These are phyloP conservation scores for Eucalyptus regnans DNA, from an alignment of 345 rosid species.

Conservation along the genomic window DNA sequence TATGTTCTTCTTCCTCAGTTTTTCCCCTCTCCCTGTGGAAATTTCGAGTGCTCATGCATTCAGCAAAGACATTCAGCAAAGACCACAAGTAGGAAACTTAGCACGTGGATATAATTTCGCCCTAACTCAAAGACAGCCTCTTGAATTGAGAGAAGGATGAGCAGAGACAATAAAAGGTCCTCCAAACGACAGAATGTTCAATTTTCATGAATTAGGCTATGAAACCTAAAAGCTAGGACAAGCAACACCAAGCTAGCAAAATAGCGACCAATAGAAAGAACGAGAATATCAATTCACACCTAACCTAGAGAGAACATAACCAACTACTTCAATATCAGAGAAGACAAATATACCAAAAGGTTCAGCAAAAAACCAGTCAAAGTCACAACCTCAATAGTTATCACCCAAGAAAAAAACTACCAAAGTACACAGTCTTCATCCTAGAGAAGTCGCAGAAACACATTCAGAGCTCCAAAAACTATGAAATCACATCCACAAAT, in stretches of 20 bases:
- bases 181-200: neutral
- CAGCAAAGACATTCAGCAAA: neutral
- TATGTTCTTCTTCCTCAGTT: neutral
- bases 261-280: neutral
- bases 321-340: neutral
- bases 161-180: neutral
- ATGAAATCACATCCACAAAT: neutral
- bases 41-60: neutral
- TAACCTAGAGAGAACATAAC: neutral
- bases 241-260: neutral
- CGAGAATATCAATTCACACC: neutral
- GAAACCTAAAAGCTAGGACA: neutral
- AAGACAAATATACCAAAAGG: neutral
- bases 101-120: neutral
- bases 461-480: neutral
- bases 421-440: neutral
- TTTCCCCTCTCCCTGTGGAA: neutral
- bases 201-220: neutral
- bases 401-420: neutral
- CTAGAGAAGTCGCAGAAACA: neutral
- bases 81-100: neutral
- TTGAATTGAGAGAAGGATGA: neutral
- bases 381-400: neutral
- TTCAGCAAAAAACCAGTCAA: neutral
- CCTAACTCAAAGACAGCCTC: neutral